Evolutionary conservation across 192 early-diverging fungal species (phyloP).

Genomic region (Dissophora globulifera): DNA sequence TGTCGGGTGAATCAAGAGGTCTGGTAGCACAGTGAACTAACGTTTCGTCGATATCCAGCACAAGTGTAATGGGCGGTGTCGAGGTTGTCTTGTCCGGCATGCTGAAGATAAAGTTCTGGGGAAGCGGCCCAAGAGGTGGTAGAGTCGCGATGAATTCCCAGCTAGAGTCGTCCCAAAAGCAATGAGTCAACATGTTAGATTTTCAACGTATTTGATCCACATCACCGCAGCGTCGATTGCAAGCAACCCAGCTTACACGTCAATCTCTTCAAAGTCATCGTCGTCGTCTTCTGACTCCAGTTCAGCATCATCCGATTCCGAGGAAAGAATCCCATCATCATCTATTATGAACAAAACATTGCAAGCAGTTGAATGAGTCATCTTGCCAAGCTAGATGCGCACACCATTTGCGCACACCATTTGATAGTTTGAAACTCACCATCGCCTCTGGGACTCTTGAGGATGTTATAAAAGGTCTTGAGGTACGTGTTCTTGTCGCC

Average conservation of each 20-base stretch:
- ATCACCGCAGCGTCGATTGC: neutral
- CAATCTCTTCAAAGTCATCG: constrained; percentile 52
- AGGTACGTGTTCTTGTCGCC: constrained; percentile 33
- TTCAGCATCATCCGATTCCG: constrained; percentile 48
- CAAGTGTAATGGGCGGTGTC: constrained; percentile 72
- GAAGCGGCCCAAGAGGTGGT: constrained; percentile 68
- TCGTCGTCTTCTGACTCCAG: constrained; percentile 53
- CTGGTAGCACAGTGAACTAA: constrained; percentile 74
- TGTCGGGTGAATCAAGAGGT: constrained; percentile 63
- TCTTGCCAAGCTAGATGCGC: neutral
- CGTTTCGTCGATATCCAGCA: constrained; percentile 76
- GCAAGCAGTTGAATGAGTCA: no score
- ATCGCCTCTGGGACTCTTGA: constrained; percentile 45
- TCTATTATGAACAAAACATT: no score
- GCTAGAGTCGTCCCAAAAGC: neutral
- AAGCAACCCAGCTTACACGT: constrained; percentile 22
- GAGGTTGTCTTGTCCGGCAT: constrained; percentile 70
- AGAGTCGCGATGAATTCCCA: constrained; percentile 68
- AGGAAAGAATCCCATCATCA: constrained; percentile 48
- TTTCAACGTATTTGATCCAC: no score
- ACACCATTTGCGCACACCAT: no score
- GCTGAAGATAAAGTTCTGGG: constrained; percentile 61
- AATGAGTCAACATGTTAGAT: neutral
- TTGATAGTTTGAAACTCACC: no score
- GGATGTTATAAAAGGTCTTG: constrained; percentile 48